These are phyloP conservation scores for Neofusicoccum laricinum DNA, from an alignment of 2,329 filamentous ascomycete species.

Conservation along the genomic window DNA sequence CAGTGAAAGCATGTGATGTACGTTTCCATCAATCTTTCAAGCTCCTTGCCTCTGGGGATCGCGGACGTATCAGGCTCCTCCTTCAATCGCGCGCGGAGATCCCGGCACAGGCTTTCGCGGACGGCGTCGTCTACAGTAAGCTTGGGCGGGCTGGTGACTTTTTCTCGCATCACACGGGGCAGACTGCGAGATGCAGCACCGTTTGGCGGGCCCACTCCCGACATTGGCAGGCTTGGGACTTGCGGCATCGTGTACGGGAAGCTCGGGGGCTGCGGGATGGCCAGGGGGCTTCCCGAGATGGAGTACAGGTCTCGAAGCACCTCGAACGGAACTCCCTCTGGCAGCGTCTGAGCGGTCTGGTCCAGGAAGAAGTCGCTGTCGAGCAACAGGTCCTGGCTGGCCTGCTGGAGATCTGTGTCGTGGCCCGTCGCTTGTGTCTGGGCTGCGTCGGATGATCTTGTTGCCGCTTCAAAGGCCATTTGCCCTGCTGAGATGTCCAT, in stretches of 20 bases:
- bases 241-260: background rate
- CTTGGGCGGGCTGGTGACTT: background rate
- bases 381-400: background rate
- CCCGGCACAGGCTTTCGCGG: background rate
- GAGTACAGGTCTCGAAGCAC: background rate
- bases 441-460: too few relatives aligned
- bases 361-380: background rate
- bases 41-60: conserved; percentile 21
- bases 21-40: conserved; percentile 28
- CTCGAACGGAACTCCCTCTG: background rate
- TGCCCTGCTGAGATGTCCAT: background rate
- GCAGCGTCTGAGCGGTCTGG: background rate
- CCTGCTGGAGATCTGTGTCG: too few relatives aligned
- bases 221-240: background rate
- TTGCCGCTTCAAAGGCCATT: too few relatives aligned
- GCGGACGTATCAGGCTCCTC: conserved; percentile 13
- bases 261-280: background rate
- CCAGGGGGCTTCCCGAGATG: background rate
- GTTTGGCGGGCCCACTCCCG: background rate
- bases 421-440: background rate
- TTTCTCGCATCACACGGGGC: background rate
- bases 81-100: background rate
- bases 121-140: background rate
- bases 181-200: background rate
- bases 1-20: conserved; percentile 34